Conservation (phyloP, 2,329 filamentous ascomycete species). For the Trichoderma endophyticum region DNA sequence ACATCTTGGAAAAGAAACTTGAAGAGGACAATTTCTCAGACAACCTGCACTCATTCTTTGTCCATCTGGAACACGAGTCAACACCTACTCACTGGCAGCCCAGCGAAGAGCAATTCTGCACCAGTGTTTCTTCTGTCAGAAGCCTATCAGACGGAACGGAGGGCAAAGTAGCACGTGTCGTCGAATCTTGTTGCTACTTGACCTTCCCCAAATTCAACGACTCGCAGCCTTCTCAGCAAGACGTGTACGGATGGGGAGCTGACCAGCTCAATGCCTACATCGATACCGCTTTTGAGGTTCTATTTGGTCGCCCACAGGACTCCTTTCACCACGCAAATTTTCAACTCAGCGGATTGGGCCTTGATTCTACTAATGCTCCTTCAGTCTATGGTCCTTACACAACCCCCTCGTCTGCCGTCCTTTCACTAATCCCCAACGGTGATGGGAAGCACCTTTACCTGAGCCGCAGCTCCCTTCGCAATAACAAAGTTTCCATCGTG, state of each 20-base stretch:
- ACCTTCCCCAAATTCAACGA: neutral
- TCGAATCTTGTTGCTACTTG: conserved; percentile 7
- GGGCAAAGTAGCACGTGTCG: neutral
- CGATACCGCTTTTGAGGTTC: conserved; percentile 26
- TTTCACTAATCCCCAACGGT: neutral
- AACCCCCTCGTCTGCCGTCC: neutral
- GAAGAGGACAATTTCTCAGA: too few relatives aligned
- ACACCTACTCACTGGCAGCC: conserved; percentile 25
- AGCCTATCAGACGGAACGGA: neutral
- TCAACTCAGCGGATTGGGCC: neutral
- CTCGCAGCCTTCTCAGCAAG: neutral
- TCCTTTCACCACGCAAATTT: conserved; percentile 21
- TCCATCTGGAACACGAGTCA: conserved; percentile 16
- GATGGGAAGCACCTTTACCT: neutral
- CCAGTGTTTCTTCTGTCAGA: conserved; percentile 20
- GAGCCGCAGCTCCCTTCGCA: neutral
- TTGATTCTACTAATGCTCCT: neutral
- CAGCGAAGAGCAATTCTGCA: conserved; percentile 15
- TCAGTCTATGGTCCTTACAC: neutral
- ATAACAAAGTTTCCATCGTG: neutral
- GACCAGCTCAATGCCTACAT: conserved; percentile 30
- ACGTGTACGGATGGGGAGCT: conserved; percentile 22
- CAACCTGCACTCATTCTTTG: conserved; percentile 29
- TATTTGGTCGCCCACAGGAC: conserved; percentile 22
- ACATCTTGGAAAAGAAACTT: neutral